phyloP scores from a whole-genome alignment of 345 rosid species.

The Rhodomyrtus tomentosa region DNA sequence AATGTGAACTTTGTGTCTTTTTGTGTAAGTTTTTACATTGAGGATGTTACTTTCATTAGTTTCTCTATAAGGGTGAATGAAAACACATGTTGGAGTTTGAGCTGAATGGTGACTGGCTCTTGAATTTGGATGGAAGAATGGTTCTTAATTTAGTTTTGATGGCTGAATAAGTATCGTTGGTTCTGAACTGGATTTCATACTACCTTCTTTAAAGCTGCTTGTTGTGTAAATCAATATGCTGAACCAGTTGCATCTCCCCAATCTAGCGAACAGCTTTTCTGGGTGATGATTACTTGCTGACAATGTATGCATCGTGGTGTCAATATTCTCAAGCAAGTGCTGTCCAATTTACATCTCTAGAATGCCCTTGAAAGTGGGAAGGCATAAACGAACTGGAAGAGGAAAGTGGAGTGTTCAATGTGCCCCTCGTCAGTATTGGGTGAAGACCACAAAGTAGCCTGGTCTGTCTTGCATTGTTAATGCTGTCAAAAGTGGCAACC shows the following conservation, averaged over 20 bases:
- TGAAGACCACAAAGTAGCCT: background rate
- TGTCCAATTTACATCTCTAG: background rate
- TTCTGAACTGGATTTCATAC: background rate
- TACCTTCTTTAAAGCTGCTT: background rate
- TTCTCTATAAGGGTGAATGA: background rate
- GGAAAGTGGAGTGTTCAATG: background rate
- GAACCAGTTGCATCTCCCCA: background rate
- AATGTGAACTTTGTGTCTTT: background rate
- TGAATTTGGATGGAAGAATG: background rate
- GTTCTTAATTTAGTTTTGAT: background rate
- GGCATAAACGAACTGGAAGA: background rate
- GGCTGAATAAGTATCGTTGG: background rate
- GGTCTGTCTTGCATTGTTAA: background rate
- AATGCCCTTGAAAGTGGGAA: background rate
- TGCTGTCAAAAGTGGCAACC: background rate
- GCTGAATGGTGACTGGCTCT: background rate
- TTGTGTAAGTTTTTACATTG: background rate
- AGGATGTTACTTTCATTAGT: background rate
- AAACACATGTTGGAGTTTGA: background rate
- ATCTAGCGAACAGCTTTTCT: background rate
- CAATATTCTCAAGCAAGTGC: background rate
- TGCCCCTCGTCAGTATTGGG: background rate
- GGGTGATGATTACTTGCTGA: background rate
- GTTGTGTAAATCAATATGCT: background rate
- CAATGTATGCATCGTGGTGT: background rate